These are phyloP conservation scores for Aquilaria sinensis DNA, from an alignment of 345 rosid genomes.

Conservation along the genomic window DNA sequence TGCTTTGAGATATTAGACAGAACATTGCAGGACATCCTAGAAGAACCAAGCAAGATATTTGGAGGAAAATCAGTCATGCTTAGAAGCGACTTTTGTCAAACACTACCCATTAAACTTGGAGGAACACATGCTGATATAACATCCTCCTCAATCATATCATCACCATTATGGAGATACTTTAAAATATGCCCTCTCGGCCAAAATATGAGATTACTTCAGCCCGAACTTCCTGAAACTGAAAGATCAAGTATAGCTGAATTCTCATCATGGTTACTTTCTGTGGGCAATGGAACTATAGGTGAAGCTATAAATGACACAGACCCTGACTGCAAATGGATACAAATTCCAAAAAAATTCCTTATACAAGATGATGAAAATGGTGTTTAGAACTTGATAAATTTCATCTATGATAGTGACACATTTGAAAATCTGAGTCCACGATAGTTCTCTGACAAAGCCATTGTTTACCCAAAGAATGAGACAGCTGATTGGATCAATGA, in stretches of 20 bases:
- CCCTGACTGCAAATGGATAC: too few relatives aligned
- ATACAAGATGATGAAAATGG: too few relatives aligned
- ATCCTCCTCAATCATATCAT: not conserved
- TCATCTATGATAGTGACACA: too few relatives aligned
- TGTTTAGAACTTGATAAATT: too few relatives aligned
- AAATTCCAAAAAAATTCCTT: too few relatives aligned
- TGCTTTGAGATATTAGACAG: slow-evolving; percentile 5
- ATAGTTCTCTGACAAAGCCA: too few relatives aligned
- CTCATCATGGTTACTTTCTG: not conserved
- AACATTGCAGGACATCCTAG: not conserved
- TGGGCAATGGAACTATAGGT: not conserved
- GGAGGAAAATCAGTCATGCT: too few relatives aligned
- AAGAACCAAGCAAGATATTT: not conserved
- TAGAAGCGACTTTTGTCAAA: too few relatives aligned
- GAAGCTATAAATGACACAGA: too few relatives aligned
- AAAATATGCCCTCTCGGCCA: not conserved
- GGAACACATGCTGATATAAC: not conserved
- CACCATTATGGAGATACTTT: not conserved
- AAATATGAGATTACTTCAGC: not conserved
- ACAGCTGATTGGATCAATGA: too few relatives aligned
- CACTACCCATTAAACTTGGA: not conserved
- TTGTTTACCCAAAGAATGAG: too few relatives aligned
- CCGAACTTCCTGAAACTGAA: not conserved
- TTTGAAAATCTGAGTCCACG: too few relatives aligned
- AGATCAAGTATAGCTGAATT: not conserved